Conservation (phyloP, 257 asterid species). For the Salvia hispanica region DNA sequence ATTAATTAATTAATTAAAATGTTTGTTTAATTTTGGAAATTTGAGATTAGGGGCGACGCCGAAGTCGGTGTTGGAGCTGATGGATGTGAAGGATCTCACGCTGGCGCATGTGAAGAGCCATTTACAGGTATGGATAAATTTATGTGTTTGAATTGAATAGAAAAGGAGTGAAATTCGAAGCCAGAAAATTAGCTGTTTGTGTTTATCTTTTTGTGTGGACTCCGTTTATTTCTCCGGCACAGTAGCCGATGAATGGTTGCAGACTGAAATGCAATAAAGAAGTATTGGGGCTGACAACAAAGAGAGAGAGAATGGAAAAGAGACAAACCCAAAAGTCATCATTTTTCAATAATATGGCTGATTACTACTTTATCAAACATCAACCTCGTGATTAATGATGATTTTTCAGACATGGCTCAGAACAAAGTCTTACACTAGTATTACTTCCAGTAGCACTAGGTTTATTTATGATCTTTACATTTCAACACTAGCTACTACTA, state of each 20-base stretch:
- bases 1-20: neutral
- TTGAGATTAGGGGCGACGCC: constrained; percentile 78
- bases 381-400: constrained; percentile 80
- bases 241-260: constrained; percentile 63
- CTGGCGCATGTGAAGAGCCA: constrained; percentile 91
- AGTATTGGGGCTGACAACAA: constrained; percentile 43
- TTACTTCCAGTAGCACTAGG: constrained; percentile 33
- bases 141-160: neutral
- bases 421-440: constrained; percentile 33
- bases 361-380: constrained; percentile 59
- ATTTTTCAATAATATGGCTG: constrained; percentile 72
- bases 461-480: constrained; percentile 22
- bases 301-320: constrained; percentile 34
- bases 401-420: constrained; percentile 44
- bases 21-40: neutral
- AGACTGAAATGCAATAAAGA: constrained; percentile 58
- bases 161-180: neutral
- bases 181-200: constrained; percentile 18
- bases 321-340: constrained; percentile 75
- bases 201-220: constrained; percentile 36
- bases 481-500: neutral
- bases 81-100: constrained; percentile 96
- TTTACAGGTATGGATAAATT: constrained; percentile 64
- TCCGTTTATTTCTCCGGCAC: constrained; percentile 77
- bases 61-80: constrained; percentile 86